A percentile compares a stretch with the other conserved stretches of the same genome.
Conservation (phyloP, 2,329 filamentous ascomycete species). For the Beauveria australis region DNA sequence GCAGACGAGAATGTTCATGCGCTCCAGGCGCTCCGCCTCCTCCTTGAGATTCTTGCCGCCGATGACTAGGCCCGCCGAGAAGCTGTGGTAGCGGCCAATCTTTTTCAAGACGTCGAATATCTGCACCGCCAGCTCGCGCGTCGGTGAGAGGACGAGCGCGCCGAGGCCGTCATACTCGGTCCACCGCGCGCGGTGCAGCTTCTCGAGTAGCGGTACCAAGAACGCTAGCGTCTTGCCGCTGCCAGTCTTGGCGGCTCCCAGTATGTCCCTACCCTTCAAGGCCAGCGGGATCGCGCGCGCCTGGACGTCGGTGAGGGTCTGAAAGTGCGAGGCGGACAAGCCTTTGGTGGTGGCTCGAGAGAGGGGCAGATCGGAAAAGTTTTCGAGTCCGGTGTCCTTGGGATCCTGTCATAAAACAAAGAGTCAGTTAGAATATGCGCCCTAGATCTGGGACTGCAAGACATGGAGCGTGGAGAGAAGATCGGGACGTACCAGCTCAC, state of each 20-base stretch:
- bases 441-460: too few species aligned
- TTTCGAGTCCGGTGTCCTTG: constrained; percentile 50
- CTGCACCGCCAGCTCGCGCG: constrained; percentile 89
- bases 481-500: constrained; percentile 23
- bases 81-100: constrained; percentile 78
- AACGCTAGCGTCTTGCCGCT: constrained; percentile 95
- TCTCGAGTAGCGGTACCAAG: constrained; percentile 83
- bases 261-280: constrained; percentile 76
- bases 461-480: neutral
- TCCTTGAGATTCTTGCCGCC: constrained; percentile 87
- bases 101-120: constrained; percentile 93
- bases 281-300: constrained; percentile 79
- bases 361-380: constrained; percentile 78
- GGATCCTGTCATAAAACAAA: constrained; percentile 40
- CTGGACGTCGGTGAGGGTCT: constrained; percentile 86
- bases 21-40: constrained; percentile 70
- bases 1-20: constrained; percentile 96
- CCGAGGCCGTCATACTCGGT: constrained; percentile 86
- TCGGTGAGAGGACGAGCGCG: constrained; percentile 87
- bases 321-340: constrained; percentile 80
- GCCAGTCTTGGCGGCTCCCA: constrained; percentile 91
- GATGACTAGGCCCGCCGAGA: constrained; percentile 88
- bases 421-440: neutral
- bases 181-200: constrained; percentile 82
- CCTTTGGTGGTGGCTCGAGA: constrained; percentile 73